Evolutionary conservation across 371 early-diverging fungal genomes (phyloP).

Genomic region (Rhizopus sp.): DNA sequence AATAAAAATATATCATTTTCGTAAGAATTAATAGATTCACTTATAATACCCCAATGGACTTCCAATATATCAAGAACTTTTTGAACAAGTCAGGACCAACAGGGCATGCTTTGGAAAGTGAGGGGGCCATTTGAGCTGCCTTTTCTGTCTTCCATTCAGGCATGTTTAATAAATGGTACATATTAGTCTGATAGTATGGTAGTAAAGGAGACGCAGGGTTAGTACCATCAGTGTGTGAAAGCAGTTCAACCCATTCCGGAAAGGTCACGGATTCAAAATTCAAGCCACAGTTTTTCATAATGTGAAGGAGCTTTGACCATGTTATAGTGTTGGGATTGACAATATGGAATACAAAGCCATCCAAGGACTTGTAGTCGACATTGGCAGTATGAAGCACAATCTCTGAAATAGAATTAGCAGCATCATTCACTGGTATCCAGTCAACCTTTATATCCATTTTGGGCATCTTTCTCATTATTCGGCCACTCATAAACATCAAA

Average conservation of each 20-base stretch:
- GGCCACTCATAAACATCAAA: conserved; percentile 30
- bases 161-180: conserved; percentile 11
- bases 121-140: conserved; percentile 5
- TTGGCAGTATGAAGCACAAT: conserved; percentile 32
- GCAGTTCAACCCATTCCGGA: conserved; percentile 29
- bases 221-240: conserved; percentile 23
- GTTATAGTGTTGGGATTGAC: conserved; percentile 30
- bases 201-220: conserved; percentile 38
- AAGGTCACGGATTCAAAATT: conserved; percentile 26
- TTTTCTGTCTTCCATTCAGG: conserved; percentile 20
- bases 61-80: conserved; percentile 8
- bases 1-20: conserved; percentile 4
- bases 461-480: conserved; percentile 24
- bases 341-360: conserved; percentile 30
- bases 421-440: conserved; percentile 41
- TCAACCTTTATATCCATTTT: conserved; percentile 25
- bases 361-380: background rate
- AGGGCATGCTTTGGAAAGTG: background rate
- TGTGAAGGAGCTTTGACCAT: conserved; percentile 29
- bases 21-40: too few species aligned
- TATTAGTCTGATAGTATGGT: conserved; percentile 26
- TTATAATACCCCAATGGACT: conserved; percentile 5
- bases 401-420: conserved; percentile 30
- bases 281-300: conserved; percentile 31
- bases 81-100: conserved; percentile 2